Evolutionary conservation across 139 green algal species (phyloP), one percentile per base, ranked within the genome.

Genomic region (Haematococcus lacustris): DNA sequence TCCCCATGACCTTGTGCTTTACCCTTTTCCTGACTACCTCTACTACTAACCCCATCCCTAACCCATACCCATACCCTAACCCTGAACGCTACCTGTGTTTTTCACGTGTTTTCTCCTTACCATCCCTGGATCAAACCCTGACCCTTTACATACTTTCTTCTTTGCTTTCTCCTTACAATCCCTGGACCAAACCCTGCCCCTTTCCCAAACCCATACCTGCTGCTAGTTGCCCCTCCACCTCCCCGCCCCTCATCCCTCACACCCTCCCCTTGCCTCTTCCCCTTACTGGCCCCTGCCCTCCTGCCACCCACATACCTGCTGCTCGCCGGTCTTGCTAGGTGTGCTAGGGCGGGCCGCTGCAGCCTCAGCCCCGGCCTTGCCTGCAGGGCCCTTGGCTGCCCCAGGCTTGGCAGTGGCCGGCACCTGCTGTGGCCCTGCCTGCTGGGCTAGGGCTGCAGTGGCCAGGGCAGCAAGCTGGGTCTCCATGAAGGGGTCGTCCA

Each of bases 401-500:
- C 60, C 21, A 37, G 17, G 25, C 5, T 33, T 13, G 17, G 57
- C 57, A 64, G 23, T 64, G 57, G 17, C 25, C 17, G 57, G 57
- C 5, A n/a, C n/a, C n/a, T n/a, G n/a, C n/a, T n/a, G 13, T 28
- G 47, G 13, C 53, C 23, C 53, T 64, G 43, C 43, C 67, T 63
- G 67, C 67, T 43, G 69, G 50, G 69, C 39, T 51, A 70, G 68
- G 51, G 38, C 34, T 64, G 71, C 67, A 51, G 17, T 59, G 1
- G 64, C 63, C 33, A 47, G 6, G 0, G 28, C 50, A 2, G 72
- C 75, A 37, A 82, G 66, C 70, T 84, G 65, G 9, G 25, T 37
- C 66, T 78, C 67, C 76, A 81, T 75, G 71, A 86, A 86, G 33
- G 78, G 80, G 72, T 86, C 78, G 9, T 80, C 71, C 0, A 65